Percentiles rank a stretch among this genome's conserved stretches.
Conservation (phyloP, 2,329 filamentous ascomycete species). For the Dactylellina haptotyla region DNA sequence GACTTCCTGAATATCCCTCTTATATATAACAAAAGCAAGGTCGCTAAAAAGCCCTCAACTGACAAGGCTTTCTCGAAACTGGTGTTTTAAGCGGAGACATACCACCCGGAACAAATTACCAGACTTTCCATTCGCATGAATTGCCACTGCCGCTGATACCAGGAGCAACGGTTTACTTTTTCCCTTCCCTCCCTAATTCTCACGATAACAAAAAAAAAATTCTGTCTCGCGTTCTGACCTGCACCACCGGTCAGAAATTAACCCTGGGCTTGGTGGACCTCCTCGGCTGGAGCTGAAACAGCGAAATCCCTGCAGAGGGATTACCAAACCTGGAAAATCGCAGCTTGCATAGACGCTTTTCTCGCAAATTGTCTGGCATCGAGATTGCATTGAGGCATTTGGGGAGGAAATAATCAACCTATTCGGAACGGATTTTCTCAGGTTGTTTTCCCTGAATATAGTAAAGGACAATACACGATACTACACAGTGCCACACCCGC, state of each 20-base stretch:
- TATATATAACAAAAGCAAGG: conserved; percentile 50
- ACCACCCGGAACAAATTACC: conserved; percentile 35
- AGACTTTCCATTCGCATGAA: conserved; percentile 29
- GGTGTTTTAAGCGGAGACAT: conserved; percentile 50
- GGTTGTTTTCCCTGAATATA: conserved; percentile 33
- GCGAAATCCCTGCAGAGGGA: conserved; percentile 47
- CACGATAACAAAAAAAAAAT: conserved; percentile 42
- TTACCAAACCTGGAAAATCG: conserved; percentile 53
- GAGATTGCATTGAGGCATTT: conserved; percentile 54
- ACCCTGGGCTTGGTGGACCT: conserved; percentile 39
- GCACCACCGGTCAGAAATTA: conserved; percentile 31
- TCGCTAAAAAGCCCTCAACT: conserved; percentile 47
- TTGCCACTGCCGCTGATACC: conserved; percentile 40
- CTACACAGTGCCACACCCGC: conserved; percentile 20
- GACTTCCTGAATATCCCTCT: conserved; percentile 26
- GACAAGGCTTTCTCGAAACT: conserved; percentile 36
- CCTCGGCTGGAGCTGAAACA: conserved; percentile 53
- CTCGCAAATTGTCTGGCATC: conserved; percentile 54
- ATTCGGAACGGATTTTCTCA: conserved; percentile 52
- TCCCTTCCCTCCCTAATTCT: conserved; percentile 14
- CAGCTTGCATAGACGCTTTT: conserved; percentile 44
- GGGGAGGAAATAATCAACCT: conserved; percentile 46
- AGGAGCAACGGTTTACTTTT: conserved; percentile 41
- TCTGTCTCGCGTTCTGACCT: conserved; percentile 32
- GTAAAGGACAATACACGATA: conserved; percentile 25